phyloP scores from a whole-genome alignment of 495 filamentous ascomycete species.

The Talaromyces thailandensis region DNA sequence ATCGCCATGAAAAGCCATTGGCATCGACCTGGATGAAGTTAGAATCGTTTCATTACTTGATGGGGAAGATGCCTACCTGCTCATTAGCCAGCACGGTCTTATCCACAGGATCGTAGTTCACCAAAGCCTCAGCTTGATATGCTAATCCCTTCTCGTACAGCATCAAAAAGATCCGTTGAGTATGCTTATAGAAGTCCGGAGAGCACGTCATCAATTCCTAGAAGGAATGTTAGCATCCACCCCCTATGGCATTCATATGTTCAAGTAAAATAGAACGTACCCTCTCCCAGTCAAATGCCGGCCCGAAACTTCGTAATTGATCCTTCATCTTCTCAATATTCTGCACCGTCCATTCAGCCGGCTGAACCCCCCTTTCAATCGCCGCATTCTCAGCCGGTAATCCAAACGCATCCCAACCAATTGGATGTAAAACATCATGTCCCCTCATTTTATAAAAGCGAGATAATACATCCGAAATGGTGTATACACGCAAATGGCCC shows the following conservation, averaged over 20 bases:
- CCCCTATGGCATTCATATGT: background rate
- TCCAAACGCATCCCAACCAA: constrained; percentile 93
- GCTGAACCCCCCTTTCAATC: constrained; percentile 75
- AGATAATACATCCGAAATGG: constrained; percentile 78
- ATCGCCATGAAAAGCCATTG: constrained; percentile 78
- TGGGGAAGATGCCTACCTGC: constrained; percentile 34
- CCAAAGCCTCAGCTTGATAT: constrained; percentile 68
- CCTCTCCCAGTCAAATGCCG: constrained; percentile 71
- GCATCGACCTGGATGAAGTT: constrained; percentile 51
- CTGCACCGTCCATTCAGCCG: constrained; percentile 64
- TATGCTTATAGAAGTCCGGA: constrained; percentile 80
- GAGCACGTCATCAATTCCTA: constrained; percentile 80
- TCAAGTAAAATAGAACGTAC: constrained; percentile 37
- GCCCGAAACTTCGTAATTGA: constrained; percentile 68
- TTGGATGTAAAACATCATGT: constrained; percentile 69
- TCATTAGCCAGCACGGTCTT: constrained; percentile 87
- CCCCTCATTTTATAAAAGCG: constrained; percentile 72
- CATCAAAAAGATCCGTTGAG: constrained; percentile 73
- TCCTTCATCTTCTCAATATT: constrained; percentile 82
- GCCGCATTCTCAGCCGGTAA: constrained; percentile 88
- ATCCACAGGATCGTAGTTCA: constrained; percentile 88
- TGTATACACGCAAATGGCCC: constrained; percentile 83
- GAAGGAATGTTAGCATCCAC: background rate
- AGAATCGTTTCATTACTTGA: background rate
- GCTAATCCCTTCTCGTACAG: constrained; percentile 63